Evolutionary conservation across 148 eudicot genomes (phyloP).

Genomic region (Talinum fruticosum): DNA sequence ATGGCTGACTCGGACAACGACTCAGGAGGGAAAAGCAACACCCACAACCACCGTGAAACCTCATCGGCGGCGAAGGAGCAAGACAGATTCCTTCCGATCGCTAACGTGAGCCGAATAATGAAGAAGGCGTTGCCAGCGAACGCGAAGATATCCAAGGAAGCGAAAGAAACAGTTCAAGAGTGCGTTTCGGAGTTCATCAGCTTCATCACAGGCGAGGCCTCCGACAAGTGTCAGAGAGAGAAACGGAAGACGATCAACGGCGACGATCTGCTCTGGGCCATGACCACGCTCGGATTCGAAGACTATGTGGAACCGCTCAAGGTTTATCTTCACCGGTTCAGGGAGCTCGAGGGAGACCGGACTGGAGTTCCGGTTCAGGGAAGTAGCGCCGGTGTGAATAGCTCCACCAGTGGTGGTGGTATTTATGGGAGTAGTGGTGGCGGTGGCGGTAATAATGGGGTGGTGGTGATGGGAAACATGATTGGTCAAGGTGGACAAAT

Average conservation of each 20-base stretch:
- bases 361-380: slow-evolving; percentile 35
- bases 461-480: slow-evolving; percentile 45
- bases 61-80: slow-evolving; percentile 49
- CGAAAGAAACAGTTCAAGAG: slow-evolving; percentile 59
- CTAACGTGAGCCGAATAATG: slow-evolving; percentile 60
- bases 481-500: slow-evolving; percentile 36
- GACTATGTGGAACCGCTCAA: slow-evolving; percentile 58
- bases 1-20: slow-evolving; percentile 74
- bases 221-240: slow-evolving; percentile 59
- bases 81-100: slow-evolving; percentile 54
- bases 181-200: slow-evolving; percentile 65
- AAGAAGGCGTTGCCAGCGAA: slow-evolving; percentile 57
- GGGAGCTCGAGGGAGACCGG: slow-evolving; percentile 57
- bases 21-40: slow-evolving; percentile 42
- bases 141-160: slow-evolving; percentile 57
- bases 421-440: slow-evolving; percentile 27
- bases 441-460: slow-evolving; percentile 26
- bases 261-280: slow-evolving; percentile 62
- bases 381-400: slow-evolving; percentile 27
- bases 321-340: slow-evolving; percentile 46
- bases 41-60: slow-evolving; percentile 19
- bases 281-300: slow-evolving; percentile 61
- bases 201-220: slow-evolving; percentile 59
- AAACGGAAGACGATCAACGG: slow-evolving; percentile 66
- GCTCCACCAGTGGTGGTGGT: slow-evolving; percentile 20